These are phyloP conservation scores for Fraxinus velutina DNA, from an alignment of 305 asterid genomes.

Conservation along the genomic window DNA sequence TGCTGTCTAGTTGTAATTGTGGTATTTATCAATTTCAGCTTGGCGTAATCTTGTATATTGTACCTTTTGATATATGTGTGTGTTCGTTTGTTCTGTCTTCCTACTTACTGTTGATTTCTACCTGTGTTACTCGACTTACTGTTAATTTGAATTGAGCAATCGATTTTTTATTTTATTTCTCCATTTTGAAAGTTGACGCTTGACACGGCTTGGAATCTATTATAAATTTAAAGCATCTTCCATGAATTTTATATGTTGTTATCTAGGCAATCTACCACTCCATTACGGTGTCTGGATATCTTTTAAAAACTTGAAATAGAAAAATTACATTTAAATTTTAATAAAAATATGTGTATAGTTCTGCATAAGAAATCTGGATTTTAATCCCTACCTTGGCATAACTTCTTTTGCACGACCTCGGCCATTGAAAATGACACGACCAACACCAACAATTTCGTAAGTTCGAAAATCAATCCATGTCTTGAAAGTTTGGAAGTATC, in stretches of 20 bases:
- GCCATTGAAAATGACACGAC: background rate
- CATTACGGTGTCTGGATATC: background rate
- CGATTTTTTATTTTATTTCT: background rate
- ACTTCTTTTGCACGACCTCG: background rate
- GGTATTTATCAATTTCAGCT: background rate
- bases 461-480: too few species aligned
- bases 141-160: background rate
- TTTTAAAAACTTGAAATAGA: background rate
- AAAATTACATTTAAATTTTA: background rate
- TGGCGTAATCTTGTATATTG: background rate
- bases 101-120: background rate
- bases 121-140: background rate
- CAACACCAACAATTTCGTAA: background rate
- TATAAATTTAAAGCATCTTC: background rate
- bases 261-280: background rate
- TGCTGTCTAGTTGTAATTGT: background rate
- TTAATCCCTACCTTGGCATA: background rate
- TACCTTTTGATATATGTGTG: background rate
- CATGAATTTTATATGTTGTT: background rate
- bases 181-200: background rate
- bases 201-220: background rate
- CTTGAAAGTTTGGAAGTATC: background rate
- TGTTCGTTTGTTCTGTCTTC: background rate
- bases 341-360: too few species aligned
- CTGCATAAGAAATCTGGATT: background rate